Conservation (phyloP, 2,329 filamentous ascomycete genomes). For the Fusarium musae region DNA sequence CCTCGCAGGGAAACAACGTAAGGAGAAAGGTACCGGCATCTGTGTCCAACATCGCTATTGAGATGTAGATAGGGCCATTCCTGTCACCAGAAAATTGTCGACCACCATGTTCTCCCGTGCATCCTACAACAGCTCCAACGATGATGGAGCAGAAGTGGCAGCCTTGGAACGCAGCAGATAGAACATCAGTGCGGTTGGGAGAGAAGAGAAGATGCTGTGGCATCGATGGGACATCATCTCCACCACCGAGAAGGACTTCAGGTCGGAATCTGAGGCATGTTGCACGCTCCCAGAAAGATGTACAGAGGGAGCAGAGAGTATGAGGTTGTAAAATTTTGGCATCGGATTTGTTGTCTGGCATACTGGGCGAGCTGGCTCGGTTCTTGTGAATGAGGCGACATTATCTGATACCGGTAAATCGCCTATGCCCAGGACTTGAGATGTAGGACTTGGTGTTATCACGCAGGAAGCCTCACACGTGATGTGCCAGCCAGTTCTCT, state of each 20-base stretch:
- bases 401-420: neutral
- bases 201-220: neutral
- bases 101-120: neutral
- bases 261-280: neutral
- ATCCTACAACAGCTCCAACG: neutral
- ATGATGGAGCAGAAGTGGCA: neutral
- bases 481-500: neutral
- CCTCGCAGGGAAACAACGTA: neutral
- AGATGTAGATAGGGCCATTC: neutral
- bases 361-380: neutral
- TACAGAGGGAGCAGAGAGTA: neutral
- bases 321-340: neutral
- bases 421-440: neutral
- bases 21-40: neutral
- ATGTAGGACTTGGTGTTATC: neutral
- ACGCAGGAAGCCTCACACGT: neutral
- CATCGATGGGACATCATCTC: neutral
- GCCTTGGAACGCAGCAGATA: neutral
- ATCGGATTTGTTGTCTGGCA: neutral
- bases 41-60: neutral
- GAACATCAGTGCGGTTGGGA: neutral
- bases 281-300: neutral
- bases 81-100: neutral
- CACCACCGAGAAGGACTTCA: neutral
- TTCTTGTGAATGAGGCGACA: neutral